Base-by-base conservation (phyloP, 2,329 filamentous ascomycete species). In the Xylaria sp. region DNA sequence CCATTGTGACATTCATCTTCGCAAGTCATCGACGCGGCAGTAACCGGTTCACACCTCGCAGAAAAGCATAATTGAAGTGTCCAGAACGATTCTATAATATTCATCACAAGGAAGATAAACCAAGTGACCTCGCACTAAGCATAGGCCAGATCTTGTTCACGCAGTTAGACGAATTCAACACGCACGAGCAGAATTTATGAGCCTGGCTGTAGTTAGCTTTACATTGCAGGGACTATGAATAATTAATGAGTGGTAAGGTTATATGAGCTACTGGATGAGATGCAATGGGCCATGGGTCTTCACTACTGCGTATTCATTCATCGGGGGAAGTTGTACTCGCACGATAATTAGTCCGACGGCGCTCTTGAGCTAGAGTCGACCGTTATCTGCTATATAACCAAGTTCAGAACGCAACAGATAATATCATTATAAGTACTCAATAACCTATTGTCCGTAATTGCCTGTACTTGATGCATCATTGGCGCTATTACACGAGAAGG, bases 121-220 rank as follows among this genome's bases (percentile, higher is more conserved):
- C 23, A 25, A 25, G 23, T 25, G 23, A 25, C 23, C 23, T 25
- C 23, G 3, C 23, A 25, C 23, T 25, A 25, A 37, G n/a, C 18
- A 58, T 46, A 8, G 25, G 60, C 9, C 10, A 32, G 55, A 28
- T 48, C 23, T 41, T 41, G 37, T 58, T 39, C 12, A 44, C 59
- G 25, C 20, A n/a, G 28, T 34, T 28, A 54, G 34, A 48, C 13
- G 44, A 8, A 25, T 20, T 44, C 15, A 12, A 7, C 9, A 20
- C 37, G 18, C 37, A 57, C 34, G 3, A 55, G 32, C 10, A 37
- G n/a, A 55, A 37, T 41, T 3, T 41, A 12, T 4, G 37, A 25
- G 18, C 8, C 18, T 62, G n/a, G 3, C 1, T 13, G 34, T 6
- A 32, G 10, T 15, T 13, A 34, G 5, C 20, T 63, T 39, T 15